These are phyloP conservation scores for Coniosporium tulheliwenetii DNA, from an alignment of 2,329 filamentous ascomycete species.

Conservation along the genomic window DNA sequence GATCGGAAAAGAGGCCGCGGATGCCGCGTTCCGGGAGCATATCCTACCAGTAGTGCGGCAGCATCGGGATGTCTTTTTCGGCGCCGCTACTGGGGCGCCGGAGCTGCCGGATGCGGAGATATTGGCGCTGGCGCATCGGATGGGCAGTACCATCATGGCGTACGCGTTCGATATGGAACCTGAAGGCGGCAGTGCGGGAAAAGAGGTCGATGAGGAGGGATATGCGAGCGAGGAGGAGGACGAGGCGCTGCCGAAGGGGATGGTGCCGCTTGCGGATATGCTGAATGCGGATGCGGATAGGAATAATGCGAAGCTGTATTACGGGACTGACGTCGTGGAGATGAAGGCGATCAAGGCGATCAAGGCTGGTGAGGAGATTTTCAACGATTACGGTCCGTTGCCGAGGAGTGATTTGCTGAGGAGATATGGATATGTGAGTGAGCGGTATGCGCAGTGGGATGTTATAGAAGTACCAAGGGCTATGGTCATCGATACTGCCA, in stretches of 20 bases:
- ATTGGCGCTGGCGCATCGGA: conserved; percentile 50
- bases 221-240: conserved; percentile 31
- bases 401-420: conserved; percentile 70
- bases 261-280: conserved; percentile 84
- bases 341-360: conserved; percentile 61
- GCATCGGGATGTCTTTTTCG: conserved; percentile 18
- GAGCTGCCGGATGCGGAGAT: conserved; percentile 29
- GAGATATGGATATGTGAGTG: conserved; percentile 76
- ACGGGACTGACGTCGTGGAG: conserved; percentile 43
- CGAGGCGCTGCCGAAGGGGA: conserved; percentile 49
- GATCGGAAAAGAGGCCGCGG: conserved; percentile 58
- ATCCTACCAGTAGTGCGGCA: conserved; percentile 37
- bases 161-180: conserved; percentile 75
- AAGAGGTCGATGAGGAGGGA: conserved; percentile 42
- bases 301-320: conserved; percentile 50
- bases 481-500: conserved; percentile 33
- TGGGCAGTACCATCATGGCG: conserved; percentile 83
- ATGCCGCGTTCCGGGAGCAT: conserved; percentile 47
- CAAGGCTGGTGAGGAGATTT: conserved; percentile 55
- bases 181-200: conserved; percentile 15
- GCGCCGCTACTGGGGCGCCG: conserved; percentile 18
- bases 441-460: conserved; percentile 62
- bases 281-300: conserved; percentile 71
- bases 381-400: conserved; percentile 80
- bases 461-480: conserved; percentile 63